Conservation (phyloP, 495 filamentous ascomycete genomes). For the Aspergillus coremiiformis region DNA sequence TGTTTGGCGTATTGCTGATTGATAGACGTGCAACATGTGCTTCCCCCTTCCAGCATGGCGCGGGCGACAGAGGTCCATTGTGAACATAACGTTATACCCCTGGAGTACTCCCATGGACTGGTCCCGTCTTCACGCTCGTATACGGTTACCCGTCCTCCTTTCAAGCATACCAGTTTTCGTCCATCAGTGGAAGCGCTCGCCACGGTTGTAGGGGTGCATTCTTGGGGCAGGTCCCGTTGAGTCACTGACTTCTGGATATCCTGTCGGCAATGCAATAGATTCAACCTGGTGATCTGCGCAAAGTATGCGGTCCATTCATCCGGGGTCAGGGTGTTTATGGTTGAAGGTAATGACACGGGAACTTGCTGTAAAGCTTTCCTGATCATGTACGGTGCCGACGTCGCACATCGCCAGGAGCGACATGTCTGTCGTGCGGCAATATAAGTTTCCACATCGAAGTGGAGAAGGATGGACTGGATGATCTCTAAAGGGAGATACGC, state of each 20-base stretch:
- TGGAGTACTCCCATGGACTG: slow-evolving; percentile 4
- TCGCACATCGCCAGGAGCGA: slow-evolving; percentile 12
- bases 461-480: slow-evolving; percentile 12
- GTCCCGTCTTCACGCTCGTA: not conserved
- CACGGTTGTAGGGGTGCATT: slow-evolving; percentile 5
- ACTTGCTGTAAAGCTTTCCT: slow-evolving; percentile 8
- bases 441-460: slow-evolving; percentile 14
- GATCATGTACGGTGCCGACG: slow-evolving; percentile 12
- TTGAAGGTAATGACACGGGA: slow-evolving; percentile 9
- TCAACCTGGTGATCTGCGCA: slow-evolving; percentile 7
- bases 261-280: slow-evolving; percentile 8
- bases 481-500: slow-evolving; percentile 14
- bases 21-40: slow-evolving; percentile 2
- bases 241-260: slow-evolving; percentile 7
- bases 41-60: slow-evolving; percentile 6
- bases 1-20: slow-evolving; percentile 12
- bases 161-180: slow-evolving; percentile 6
- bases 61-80: slow-evolving; percentile 14
- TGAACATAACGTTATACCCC: slow-evolving; percentile 10
- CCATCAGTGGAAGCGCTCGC: slow-evolving; percentile 6
- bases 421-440: slow-evolving; percentile 11
- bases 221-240: not conserved
- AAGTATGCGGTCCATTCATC: slow-evolving; percentile 16
- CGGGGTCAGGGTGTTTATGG: slow-evolving; percentile 1
- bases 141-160: slow-evolving; percentile 9